Evolutionary conservation across 148 eudicot species (phyloP).

Genomic region (Limonium bicolor): DNA sequence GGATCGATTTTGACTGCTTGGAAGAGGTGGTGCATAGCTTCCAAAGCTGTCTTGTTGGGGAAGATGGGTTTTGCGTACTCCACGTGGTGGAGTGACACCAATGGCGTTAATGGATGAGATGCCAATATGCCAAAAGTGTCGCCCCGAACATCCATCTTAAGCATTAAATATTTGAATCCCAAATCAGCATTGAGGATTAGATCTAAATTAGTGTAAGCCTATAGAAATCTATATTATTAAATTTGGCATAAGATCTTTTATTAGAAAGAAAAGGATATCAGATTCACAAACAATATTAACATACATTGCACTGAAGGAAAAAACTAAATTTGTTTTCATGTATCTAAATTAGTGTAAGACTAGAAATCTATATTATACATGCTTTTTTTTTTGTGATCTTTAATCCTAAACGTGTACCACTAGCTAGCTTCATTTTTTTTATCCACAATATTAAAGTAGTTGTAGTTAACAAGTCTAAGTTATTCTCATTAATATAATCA

Average conservation of each 20-base stretch:
- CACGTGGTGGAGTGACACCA: conserved; percentile 45
- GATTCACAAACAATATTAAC: background rate
- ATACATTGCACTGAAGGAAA: background rate
- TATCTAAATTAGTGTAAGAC: no score
- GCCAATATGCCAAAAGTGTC: conserved; percentile 43
- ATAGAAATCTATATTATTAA: no score
- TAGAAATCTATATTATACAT: no score
- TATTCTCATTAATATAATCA: no score
- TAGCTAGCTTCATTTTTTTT: no score
- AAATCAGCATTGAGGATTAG: background rate
- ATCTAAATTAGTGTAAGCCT: background rate
- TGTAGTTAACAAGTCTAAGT: no score
- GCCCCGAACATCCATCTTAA: conserved; percentile 33
- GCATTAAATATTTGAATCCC: background rate
- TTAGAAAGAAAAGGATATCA: no score
- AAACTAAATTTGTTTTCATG: no score
- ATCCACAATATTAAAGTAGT: no score
- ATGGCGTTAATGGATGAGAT: conserved; percentile 35
- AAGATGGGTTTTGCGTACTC: conserved; percentile 37
- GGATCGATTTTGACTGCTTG: conserved; percentile 23
- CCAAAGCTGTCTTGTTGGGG: conserved; percentile 22
- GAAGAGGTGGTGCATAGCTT: conserved; percentile 42
- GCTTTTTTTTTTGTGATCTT: no score
- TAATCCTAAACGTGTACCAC: no score
- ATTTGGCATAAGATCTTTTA: no score